Evolutionary conservation across 1,139 yeast genomes (phyloP).

Genomic region (Saccharomyces hybrid): DNA sequence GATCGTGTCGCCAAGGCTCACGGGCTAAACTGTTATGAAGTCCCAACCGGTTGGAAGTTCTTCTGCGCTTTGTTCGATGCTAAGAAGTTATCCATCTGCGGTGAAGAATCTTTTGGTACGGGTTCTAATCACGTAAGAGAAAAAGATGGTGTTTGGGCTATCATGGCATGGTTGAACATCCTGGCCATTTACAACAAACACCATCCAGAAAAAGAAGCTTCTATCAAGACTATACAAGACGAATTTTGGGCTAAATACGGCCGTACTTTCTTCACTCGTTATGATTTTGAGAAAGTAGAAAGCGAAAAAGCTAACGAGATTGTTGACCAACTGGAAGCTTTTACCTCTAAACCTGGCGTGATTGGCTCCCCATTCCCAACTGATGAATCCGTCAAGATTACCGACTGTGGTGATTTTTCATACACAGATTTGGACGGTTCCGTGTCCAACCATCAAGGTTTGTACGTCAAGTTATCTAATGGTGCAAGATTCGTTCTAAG

Average conservation of each 20-base stretch:
- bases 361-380: slow-evolving; percentile 39
- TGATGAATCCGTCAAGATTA: slow-evolving; percentile 44
- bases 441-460: slow-evolving; percentile 84
- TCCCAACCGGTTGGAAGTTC: slow-evolving; percentile 98
- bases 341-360: slow-evolving; percentile 38
- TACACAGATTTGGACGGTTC: slow-evolving; percentile 95
- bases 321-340: slow-evolving; percentile 47
- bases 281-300: slow-evolving; percentile 81
- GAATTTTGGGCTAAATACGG: slow-evolving; percentile 91
- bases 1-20: slow-evolving; percentile 82
- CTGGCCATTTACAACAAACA: slow-evolving; percentile 67
- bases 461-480: slow-evolving; percentile 69
- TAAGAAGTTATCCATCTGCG: slow-evolving; percentile 88
- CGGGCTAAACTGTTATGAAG: slow-evolving; percentile 77
- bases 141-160: slow-evolving; percentile 97
- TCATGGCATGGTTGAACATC: slow-evolving; percentile 93
- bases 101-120: slow-evolving; percentile 97
- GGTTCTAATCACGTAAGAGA: slow-evolving; percentile 97
- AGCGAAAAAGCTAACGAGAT: slow-evolving; percentile 69
- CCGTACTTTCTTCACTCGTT: slow-evolving; percentile 94
- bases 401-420: slow-evolving; percentile 79
- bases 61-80: slow-evolving; percentile 94
- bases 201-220: slow-evolving; percentile 50
- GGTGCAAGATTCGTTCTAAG: slow-evolving; percentile 87
- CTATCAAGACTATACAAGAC: slow-evolving; percentile 72